Base-by-base conservation (phyloP, 2,329 filamentous ascomycete genomes). In the Monilinia vaccinii-corymbosi region DNA sequence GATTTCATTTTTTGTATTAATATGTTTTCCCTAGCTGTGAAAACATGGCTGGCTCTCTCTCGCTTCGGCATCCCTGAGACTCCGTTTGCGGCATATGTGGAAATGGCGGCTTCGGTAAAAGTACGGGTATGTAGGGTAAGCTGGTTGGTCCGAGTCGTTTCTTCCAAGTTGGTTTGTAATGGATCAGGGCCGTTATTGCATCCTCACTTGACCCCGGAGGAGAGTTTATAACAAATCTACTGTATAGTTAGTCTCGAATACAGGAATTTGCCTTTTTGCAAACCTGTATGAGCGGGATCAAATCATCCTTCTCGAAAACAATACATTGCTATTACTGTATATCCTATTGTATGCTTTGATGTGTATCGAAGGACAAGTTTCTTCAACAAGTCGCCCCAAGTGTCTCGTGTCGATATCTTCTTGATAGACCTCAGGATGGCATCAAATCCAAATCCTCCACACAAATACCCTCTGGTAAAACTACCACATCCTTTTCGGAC, bases 401-500 rank as follows among this genome's bases (percentile, higher is more conserved):
- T 9, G 13, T 44, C 28, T 56, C 42, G 31, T 31, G 16, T 40
- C 16, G 21, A 11, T 36, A 36, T 3, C n/a, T 28, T 48, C 10
- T 36, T 36, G 6, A 47, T n/a, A 36, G 40, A n/a, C 21, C 14
- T 44, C 21, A 42, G 11, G 13, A 59, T 60, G 46, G 31, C 60
- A 49, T 36, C 34, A 36, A 36, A 36, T 14, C 13, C 14, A 16
- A 14, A 16, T 36, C 13, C 34, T 36, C 53, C 56, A 61, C 40
- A 56, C 18, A 60, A 45, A 47, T 63, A 65, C 40, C 64, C 64
- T 56, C 56, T 64, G 21, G 58, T 65, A 28, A 66, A 66, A 34
- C 49, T 66, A 53, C 64, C 64, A 47, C 64, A 66, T 11, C 63
- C 63, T 9, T 64, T 61, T 50, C 48, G 64, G 31, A 67, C 61